Conservation (phyloP, 768 basidiomycete species). For the Boletus reticuloceps region DNA sequence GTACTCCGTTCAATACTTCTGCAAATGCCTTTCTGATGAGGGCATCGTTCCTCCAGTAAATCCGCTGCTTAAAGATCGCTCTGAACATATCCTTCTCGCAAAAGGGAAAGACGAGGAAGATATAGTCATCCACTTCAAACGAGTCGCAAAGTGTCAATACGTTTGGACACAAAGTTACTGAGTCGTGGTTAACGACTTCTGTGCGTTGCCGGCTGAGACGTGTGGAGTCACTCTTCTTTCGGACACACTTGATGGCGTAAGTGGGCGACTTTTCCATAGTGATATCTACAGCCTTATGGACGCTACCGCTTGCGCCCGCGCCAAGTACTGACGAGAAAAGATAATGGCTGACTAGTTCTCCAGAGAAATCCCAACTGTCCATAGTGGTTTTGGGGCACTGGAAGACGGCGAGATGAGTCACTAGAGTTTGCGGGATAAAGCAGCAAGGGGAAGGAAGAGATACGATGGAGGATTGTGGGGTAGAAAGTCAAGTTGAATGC, state of each 20-base stretch:
- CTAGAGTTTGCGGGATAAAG: too few species aligned
- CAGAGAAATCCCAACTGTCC: conserved; percentile 44
- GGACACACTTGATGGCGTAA: conserved; percentile 76
- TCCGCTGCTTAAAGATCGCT: conserved; percentile 45
- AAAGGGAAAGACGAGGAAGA: conserved; percentile 68
- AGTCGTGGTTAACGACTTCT: conserved; percentile 57
- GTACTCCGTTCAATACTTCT: conserved; percentile 76
- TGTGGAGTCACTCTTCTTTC: conserved; percentile 46
- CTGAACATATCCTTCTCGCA: conserved; percentile 65
- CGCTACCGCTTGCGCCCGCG: conserved; percentile 72
- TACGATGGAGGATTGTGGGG: neutral
- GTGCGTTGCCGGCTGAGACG: conserved; percentile 60
- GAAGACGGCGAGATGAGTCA: neutral
- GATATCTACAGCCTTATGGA: conserved; percentile 68
- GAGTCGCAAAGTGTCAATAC: conserved; percentile 66
- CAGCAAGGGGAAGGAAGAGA: too few species aligned
- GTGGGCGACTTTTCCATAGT: conserved; percentile 36
- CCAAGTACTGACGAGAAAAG: conserved; percentile 64
- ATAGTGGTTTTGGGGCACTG: neutral
- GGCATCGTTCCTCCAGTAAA: conserved; percentile 55
- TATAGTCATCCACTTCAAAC: conserved; percentile 53
- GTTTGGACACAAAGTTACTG: conserved; percentile 44
- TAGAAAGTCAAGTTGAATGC: neutral
- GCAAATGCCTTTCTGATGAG: conserved; percentile 67
- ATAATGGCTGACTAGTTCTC: conserved; percentile 54